Base-by-base conservation (phyloP, 2,329 filamentous ascomycete genomes). In the Trichoderma koningiopsis region DNA sequence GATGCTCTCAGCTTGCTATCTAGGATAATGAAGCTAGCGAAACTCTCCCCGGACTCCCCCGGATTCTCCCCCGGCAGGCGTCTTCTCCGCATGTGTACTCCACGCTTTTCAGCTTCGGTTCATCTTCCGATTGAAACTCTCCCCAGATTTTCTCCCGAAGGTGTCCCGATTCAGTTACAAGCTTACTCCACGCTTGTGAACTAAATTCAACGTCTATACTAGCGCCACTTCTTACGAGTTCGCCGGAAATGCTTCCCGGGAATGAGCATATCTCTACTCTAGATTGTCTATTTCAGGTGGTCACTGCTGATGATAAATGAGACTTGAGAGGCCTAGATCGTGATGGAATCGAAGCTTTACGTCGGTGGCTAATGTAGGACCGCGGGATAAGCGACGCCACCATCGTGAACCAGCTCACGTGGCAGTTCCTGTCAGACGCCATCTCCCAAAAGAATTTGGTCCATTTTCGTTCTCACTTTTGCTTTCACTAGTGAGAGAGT, bases 21-120 rank as follows among this genome's bases (percentile, higher is more conserved):
- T n/a, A 47, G 27, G n/a, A 66, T 4, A 14, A 58, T 57, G 24
- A 11, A 35, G 62, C 24, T 49, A 56, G n/a, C 16, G 14, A 49
- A 61, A 40, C 31, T 55, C 65, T 68, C 66, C 66, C 56, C 66
- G 58, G 31, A 62, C 56, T 57, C 52, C 62, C 62, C 61, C 61
- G 61, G 61, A 60, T 53, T 68, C 57, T 19, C n/a, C 52, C 27
- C 62, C 52, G 62, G 19, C 24, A 31, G 52, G 16, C 47, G 52
- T 49, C 19, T 27, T 57, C 52, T 56, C 37, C 37, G 43, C 37
- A 57, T 53, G n/a, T 65, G 57, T 56, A 65, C 52, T 35, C 52
- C 37, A 57, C 33, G 52, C n/a, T 43, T 47, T 27, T 56, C 35
- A 65, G 35, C 62, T 57, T 11, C 16, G 27, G 43, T 33, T 47